Percentiles rank a stretch among this genome's conserved stretches.
Evolutionary conservation across 2,329 filamentous ascomycete species (phyloP).

Genomic region (Alternaria ethzedia): DNA sequence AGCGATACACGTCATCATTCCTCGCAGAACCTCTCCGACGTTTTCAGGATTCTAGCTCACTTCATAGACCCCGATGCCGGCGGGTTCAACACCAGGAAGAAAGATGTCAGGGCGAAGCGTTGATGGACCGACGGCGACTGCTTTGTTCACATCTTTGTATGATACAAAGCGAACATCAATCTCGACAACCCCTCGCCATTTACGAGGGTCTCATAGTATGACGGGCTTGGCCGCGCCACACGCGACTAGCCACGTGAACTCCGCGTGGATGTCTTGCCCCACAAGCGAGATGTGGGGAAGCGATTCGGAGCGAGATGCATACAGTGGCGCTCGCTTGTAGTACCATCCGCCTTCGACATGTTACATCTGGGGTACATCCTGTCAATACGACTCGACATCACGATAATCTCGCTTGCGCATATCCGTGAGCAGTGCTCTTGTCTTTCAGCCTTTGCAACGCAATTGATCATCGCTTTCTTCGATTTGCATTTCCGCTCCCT

Average conservation of each 20-base stretch:
- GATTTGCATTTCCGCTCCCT: background rate
- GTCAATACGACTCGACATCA: background rate
- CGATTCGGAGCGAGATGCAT: slow-evolving; percentile 12
- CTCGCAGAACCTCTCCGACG: too few relatives aligned
- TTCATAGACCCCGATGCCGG: background rate
- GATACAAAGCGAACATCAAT: background rate
- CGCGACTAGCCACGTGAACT: slow-evolving; percentile 1
- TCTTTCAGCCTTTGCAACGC: background rate
- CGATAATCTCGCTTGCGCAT: background rate
- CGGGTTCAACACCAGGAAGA: too few relatives aligned
- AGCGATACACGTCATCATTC: too few relatives aligned
- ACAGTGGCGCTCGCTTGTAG: background rate
- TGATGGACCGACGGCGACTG: background rate
- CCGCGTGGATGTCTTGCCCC: slow-evolving; percentile 5
- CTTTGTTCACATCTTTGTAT: background rate
- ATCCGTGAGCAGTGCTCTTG: background rate
- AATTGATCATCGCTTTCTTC: background rate
- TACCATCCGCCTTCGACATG: background rate
- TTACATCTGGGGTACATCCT: background rate
- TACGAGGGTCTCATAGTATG: background rate
- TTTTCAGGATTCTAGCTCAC: too few relatives aligned
- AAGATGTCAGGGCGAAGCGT: background rate
- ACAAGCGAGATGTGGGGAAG: slow-evolving; percentile 14
- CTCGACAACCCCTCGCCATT: background rate
- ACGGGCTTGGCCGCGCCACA: background rate